Base-by-base conservation (phyloP, 2,329 filamentous ascomycete genomes). In the Gnomoniopsis smithogilvyi region DNA sequence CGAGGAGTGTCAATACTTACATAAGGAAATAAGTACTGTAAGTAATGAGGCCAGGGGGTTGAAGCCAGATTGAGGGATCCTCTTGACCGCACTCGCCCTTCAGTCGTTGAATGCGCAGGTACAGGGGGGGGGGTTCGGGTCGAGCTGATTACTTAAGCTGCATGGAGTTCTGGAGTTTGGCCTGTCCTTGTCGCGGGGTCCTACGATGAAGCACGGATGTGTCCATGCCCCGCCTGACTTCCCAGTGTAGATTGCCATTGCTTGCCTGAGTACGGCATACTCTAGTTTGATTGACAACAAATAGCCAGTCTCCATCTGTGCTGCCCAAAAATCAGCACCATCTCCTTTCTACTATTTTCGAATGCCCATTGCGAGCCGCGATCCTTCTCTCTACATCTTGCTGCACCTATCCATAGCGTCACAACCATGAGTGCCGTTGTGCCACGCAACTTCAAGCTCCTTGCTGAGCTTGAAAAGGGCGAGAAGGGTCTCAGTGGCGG, bases 401-500 rank as follows among this genome's bases (percentile, higher is more conserved):
- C 36, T 15, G 36, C 36, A 41, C 41, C 41, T 19, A 15, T 22
- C 17, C 17, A 21, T 19, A 8, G 26, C 14, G 12, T 54, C 36
- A 19, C 33, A 24, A 68, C n/a, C 36, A 74, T 74, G 71, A 26
- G 45, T 47, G 68, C 70, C 56, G 69, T 68, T 34, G 85, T 99
- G 59, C 95, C 95, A 63, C 86, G 95, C 73, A 98, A 98, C 80
- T 99, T 99, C 74, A 89, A 94, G 71, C 85, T 99, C 66, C 83
- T 99, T 59, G 95, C 97, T 75, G 95, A 99, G 86, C 84, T 99
- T 21, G 95, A 99, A 80, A 98, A 98, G 80, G 95, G 95, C 70
- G 95, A 99, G 80, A 99, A 99, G 78, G 95, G 95, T 63, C 83
- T 95, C 64, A 94, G 95, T 70, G 92, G 94, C 74, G 91, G 92